Percentiles rank a stretch among this genome's conserved stretches.
Evolutionary conservation across 371 early-diverging fungal species (phyloP).

Genomic region (Mucor velutinosus): DNA sequence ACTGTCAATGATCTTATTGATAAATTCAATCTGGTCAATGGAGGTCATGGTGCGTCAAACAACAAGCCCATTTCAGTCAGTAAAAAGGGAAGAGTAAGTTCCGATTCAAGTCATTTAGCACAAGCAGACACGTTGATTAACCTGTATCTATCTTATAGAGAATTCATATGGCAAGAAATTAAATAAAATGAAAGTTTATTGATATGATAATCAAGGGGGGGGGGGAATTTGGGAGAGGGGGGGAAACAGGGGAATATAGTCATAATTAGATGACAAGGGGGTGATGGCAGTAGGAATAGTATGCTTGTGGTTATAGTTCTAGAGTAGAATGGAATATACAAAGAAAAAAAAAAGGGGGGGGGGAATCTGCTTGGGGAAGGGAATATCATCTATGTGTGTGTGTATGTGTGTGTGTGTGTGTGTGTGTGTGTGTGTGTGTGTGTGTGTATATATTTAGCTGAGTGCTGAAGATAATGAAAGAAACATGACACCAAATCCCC

Average conservation of each 20-base stretch:
- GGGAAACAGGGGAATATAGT: neutral
- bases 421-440: neutral
- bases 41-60: slow-evolving; percentile 16
- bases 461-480: slow-evolving; percentile 33
- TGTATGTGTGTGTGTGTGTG: neutral
- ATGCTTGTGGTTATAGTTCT: neutral
- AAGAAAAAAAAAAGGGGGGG: neutral
- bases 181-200: neutral
- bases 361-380: too few species aligned
- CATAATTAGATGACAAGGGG: neutral
- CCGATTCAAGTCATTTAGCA: neutral
- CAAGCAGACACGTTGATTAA: neutral
- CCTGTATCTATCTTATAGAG: slow-evolving; percentile 4
- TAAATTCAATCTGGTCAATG: slow-evolving; percentile 49
- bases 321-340: neutral
- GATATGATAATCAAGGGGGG: neutral
- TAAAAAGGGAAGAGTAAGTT: slow-evolving; percentile 32
- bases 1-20: slow-evolving; percentile 66
- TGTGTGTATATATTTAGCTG: neutral
- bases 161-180: slow-evolving; percentile 6
- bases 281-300: neutral
- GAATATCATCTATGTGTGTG: neutral
- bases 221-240: neutral
- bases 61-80: slow-evolving; percentile 12
- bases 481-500: slow-evolving; percentile 46